Conservation (phyloP, 148 eudicot species). For the Rhododendron griersonianum region DNA sequence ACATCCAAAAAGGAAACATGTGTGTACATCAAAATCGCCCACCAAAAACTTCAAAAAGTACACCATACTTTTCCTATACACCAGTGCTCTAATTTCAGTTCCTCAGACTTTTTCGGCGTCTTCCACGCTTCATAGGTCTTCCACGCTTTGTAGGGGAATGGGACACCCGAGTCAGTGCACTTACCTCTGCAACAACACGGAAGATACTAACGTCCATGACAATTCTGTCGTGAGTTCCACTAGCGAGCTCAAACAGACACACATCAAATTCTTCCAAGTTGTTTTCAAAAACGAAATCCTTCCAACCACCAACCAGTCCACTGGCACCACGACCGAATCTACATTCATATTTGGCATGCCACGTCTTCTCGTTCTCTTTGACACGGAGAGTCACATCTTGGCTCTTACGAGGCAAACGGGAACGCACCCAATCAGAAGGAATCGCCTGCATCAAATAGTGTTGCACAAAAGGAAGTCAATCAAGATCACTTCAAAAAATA, state of each 20-base stretch:
- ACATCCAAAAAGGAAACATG: not conserved
- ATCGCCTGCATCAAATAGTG: slow-evolving; percentile 23
- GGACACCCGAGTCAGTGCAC: slow-evolving; percentile 1
- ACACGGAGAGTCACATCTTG: slow-evolving; percentile 28
- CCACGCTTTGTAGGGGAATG: not conserved
- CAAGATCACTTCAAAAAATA: not conserved
- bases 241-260: slow-evolving; percentile 38
- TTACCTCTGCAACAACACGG: slow-evolving; percentile 32
- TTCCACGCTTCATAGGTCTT: not conserved
- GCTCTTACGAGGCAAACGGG: slow-evolving; percentile 8
- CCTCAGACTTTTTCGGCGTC: too few species aligned
- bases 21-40: not conserved
- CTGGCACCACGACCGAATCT: not conserved
- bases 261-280: slow-evolving; percentile 33
- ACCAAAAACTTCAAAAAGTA: not conserved
- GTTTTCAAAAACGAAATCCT: not conserved
- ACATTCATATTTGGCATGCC: slow-evolving; percentile 19
- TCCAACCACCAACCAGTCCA: slow-evolving; percentile 32
- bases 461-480: not conserved
- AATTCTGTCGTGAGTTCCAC: not conserved
- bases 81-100: not conserved
- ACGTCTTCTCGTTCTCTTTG: slow-evolving; percentile 18
- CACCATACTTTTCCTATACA: not conserved
- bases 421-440: slow-evolving; percentile 32
- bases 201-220: slow-evolving; percentile 39